Percentiles rank a stretch among this genome's conserved stretches.
phyloP scores from a whole-genome alignment of 2,329 filamentous ascomycete genomes.

The Ceratocystiopsis brevicomis region DNA sequence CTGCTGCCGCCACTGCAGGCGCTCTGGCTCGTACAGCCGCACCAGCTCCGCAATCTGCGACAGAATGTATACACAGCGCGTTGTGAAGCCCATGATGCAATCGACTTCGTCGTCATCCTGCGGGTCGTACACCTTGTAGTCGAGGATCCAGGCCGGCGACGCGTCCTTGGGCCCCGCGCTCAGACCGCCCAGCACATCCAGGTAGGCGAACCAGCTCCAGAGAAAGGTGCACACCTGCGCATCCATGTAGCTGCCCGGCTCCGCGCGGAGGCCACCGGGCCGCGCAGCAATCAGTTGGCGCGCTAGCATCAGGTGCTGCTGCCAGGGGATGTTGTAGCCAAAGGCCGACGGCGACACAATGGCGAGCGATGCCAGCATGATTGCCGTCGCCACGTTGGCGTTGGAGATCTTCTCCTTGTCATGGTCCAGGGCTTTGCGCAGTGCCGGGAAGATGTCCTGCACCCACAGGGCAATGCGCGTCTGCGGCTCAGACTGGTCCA shows the following conservation, averaged over 20 bases:
- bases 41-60: conserved; percentile 55
- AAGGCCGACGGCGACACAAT: conserved; percentile 70
- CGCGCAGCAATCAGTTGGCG: conserved; percentile 55
- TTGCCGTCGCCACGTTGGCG: conserved; percentile 58
- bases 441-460: conserved; percentile 54
- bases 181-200: conserved; percentile 60
- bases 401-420: conserved; percentile 46
- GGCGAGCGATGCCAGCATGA: conserved; percentile 69
- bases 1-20: background rate
- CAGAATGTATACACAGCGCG: conserved; percentile 49
- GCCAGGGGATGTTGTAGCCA: conserved; percentile 65
- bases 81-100: conserved; percentile 65
- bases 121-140: conserved; percentile 29
- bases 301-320: conserved; percentile 57
- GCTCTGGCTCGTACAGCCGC: conserved; percentile 37
- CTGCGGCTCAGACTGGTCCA: conserved; percentile 54
- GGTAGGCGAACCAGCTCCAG: conserved; percentile 65
- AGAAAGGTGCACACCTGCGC: conserved; percentile 53
- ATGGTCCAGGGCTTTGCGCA: conserved; percentile 47
- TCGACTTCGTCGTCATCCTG: conserved; percentile 51
- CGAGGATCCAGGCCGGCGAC: conserved; percentile 31
- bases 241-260: conserved; percentile 26
- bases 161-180: conserved; percentile 36
- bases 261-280: conserved; percentile 25
- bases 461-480: conserved; percentile 69